These are phyloP conservation scores for Hymenochaete sp. DNA, from an alignment of 1,284 basidiomycete genomes.

Conservation along the genomic window DNA sequence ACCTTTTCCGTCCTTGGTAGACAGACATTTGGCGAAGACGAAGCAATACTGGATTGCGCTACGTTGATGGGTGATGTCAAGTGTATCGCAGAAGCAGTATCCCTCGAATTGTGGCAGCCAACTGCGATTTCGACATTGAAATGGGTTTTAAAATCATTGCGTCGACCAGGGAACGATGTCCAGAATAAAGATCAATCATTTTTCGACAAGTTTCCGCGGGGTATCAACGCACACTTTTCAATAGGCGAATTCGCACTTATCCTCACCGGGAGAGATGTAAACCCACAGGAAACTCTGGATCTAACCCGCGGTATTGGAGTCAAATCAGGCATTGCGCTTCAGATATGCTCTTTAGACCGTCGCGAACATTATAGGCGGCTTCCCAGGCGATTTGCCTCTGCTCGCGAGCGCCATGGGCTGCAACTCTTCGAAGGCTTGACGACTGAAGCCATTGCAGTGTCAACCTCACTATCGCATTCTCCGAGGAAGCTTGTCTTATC, in stretches of 20 bases:
- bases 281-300: constrained; percentile 55
- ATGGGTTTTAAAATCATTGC: constrained; percentile 27
- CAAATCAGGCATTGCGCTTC: constrained; percentile 47
- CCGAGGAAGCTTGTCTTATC: constrained; percentile 32
- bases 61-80: constrained; percentile 47
- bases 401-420: constrained; percentile 40
- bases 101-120: constrained; percentile 67
- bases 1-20: constrained; percentile 39
- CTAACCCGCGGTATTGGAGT: constrained; percentile 68
- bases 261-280: constrained; percentile 69
- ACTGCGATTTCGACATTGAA: constrained; percentile 49
- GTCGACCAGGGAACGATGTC: neutral
- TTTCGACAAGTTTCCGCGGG: constrained; percentile 42
- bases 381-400: constrained; percentile 31
- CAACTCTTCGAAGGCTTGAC: constrained; percentile 56
- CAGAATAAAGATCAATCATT: neutral
- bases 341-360: constrained; percentile 50
- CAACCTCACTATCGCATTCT: constrained; percentile 30
- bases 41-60: constrained; percentile 40
- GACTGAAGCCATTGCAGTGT: constrained; percentile 44
- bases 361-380: constrained; percentile 39
- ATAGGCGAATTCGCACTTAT: constrained; percentile 60
- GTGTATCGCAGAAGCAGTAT: constrained; percentile 50
- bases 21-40: constrained; percentile 34
- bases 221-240: constrained; percentile 50